Base-by-base conservation (phyloP, 441 rosid genomes). In the Gossypium gossypioides region DNA sequence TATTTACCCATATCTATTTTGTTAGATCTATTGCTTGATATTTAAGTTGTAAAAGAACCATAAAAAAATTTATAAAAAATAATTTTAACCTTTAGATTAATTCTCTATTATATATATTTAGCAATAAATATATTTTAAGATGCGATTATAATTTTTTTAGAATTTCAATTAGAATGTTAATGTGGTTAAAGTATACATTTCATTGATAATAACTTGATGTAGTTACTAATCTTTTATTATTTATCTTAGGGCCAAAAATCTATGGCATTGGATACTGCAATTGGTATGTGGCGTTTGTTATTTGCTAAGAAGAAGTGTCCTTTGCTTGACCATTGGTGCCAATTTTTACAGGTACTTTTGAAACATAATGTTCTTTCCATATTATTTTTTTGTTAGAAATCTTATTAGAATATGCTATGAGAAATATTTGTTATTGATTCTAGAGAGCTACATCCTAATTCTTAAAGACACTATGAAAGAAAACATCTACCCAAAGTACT, bases 271-370 rank as follows among this genome's bases (percentile, higher is more conserved):
- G 98, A 95, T 83, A 89, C 96, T 16, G 97, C 97, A 56, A 95
- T 95, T 57, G 99, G 96, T 46, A 92, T 94, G 97, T 94, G 99
- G 97, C 97, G 89, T 74, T 80, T 90, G 82, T 81, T 94, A 27
- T 90, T 94, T 81, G 92, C 97, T 78, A 97, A 94, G 77, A 92
- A 81, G 74, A 92, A 84, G 42, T 90, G 97, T 92, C 89, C 95
- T 2, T 65, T 92, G 75, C 89, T 89, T 60, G 91, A 89, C 72
- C 92, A 90, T 66, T 92, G 99, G 99, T 94, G 99, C 83, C 90
- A 92, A 76, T 94, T 94, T 79, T 84, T 94, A 74, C 97, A 91
- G 94, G 98, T 95, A 83, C 48, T 55, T 62, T 70, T 10, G 19
- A 24, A 50, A 24, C 1, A 13, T 69, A 29, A 50, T 19, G 2